Evolutionary conservation across 805 yeast genomes (phyloP), one percentile per base, ranked within the genome.

Genomic region (Wickerhamomyces chambardii): DNA sequence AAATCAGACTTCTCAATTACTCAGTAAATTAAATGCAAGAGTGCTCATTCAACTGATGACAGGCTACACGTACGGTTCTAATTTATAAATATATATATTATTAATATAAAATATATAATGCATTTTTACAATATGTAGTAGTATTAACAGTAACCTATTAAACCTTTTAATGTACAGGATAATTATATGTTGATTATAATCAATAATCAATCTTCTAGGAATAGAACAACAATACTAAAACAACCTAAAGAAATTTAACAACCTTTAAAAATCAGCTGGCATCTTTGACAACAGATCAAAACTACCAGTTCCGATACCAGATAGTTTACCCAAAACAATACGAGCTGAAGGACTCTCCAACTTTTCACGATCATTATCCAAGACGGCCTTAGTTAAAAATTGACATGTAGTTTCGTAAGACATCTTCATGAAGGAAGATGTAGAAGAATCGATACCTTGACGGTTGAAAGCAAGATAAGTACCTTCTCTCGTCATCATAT

Each of bases 401-500:
- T 85, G 95, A 67, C 96, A 87, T 1, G 99, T 92, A 31, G 98
- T 92, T 66, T 92, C 99, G 61, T 87, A 92, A 37, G 96, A 86
- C 99, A 92, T 92, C 69, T 92, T 92, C 89, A 86, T 82, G 68
- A 92, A 85, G 15, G 97, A 84, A 7, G 97, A 89, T 2, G 97
- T 87, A 12, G 92, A 76, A 2, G 95, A 74, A 59, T 92, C 97
- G 57, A 94, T 89, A 61, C 99, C 99, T 65, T 86, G 96, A 70
- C 99, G 84, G 63, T 86, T 89, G 70, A 92, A 92, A 18, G 99
- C 95, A 56, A 90, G 65, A 56, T 89, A 92, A 2, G 94, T 75
- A 53, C 99, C 99, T 63, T 92, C 97, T 62, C 98, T 78, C 5
- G 99, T 92, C 99, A 92, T 92, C 86, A 85, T 84, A 61, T 92